Conservation (phyloP, 345 rosid species). For the Moricandia moricandioides region DNA sequence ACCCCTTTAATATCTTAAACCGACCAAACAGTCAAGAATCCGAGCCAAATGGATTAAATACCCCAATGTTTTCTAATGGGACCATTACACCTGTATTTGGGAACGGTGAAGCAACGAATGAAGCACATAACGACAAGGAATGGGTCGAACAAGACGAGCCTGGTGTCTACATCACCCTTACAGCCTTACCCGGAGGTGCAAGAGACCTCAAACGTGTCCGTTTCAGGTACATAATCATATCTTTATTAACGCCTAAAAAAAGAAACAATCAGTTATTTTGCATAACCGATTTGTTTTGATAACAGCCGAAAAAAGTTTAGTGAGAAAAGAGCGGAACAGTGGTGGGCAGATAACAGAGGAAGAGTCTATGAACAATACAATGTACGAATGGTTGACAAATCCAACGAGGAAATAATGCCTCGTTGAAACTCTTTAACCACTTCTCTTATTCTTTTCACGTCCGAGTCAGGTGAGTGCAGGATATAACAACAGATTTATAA, state of each 20-base stretch:
- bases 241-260: background rate
- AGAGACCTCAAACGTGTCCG: slow-evolving; percentile 99
- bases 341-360: slow-evolving; percentile 97
- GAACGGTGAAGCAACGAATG: background rate
- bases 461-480: slow-evolving; percentile 30
- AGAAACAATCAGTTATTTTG: background rate
- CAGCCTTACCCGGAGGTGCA: slow-evolving; percentile 77
- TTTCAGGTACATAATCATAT: slow-evolving; percentile 60
- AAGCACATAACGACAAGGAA: slow-evolving; percentile 47
- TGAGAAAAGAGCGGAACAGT: slow-evolving; percentile 93
- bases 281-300: background rate
- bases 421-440: slow-evolving; percentile 40
- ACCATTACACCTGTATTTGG: slow-evolving; percentile 32
- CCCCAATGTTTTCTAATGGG: slow-evolving; percentile 57
- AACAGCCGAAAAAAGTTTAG: slow-evolving; percentile 91
- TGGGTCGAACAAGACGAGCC: slow-evolving; percentile 99
- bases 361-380: slow-evolving; percentile 88
- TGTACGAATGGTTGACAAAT: slow-evolving; percentile 72
- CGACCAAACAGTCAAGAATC: slow-evolving; percentile 50
- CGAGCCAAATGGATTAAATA: slow-evolving; percentile 30
- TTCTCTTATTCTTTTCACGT: slow-evolving; percentile 14
- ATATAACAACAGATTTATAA: slow-evolving; percentile 29
- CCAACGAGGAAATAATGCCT: slow-evolving; percentile 63
- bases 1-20: slow-evolving; percentile 43
- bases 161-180: slow-evolving; percentile 95